These are phyloP conservation scores for Aspergillus ellipticus DNA, from an alignment of 495 filamentous ascomycete species.

Conservation along the genomic window DNA sequence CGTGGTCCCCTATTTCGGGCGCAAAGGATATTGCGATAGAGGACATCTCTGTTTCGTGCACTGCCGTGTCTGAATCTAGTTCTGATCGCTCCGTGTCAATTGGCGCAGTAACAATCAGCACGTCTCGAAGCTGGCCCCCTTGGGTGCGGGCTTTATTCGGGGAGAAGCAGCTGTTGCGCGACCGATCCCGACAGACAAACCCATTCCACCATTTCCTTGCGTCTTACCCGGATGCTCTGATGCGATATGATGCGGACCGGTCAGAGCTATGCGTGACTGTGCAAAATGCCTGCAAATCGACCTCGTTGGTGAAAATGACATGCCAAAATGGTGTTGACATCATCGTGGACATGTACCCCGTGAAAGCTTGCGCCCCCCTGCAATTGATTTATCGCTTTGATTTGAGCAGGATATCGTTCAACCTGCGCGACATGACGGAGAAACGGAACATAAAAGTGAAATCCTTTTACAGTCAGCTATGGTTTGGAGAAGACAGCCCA, in stretches of 20 bases:
- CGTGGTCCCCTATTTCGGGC: conserved; percentile 15
- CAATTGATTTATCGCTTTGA: conserved; percentile 72
- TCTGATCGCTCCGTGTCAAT: conserved; percentile 10
- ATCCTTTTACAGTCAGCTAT: conserved; percentile 86
- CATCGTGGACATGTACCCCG: conserved; percentile 4
- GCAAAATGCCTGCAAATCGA: not conserved
- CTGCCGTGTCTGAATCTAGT: conserved; percentile 8
- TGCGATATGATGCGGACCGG: conserved; percentile 2
- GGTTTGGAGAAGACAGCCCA: conserved; percentile 70
- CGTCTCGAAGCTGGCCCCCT: not conserved
- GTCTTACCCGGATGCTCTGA: not conserved
- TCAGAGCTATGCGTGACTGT: conserved; percentile 5
- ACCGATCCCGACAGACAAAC: conserved; percentile 7
- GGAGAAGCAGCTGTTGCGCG: conserved; percentile 9
- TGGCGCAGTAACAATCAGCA: not conserved
- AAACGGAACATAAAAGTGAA: conserved; percentile 83
- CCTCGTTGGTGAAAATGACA: conserved; percentile 1
- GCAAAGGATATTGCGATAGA: conserved; percentile 3
- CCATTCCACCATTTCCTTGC: conserved; percentile 11
- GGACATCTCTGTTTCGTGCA: conserved; percentile 8
- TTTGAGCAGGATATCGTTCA: conserved; percentile 71
- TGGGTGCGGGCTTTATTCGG: conserved; percentile 16
- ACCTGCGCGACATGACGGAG: conserved; percentile 80
- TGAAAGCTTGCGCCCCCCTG: conserved; percentile 29
- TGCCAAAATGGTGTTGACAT: conserved; percentile 13